These are phyloP conservation scores for Chalciporus piperatus DNA, from an alignment of 768 basidiomycete species.

Conservation along the genomic window DNA sequence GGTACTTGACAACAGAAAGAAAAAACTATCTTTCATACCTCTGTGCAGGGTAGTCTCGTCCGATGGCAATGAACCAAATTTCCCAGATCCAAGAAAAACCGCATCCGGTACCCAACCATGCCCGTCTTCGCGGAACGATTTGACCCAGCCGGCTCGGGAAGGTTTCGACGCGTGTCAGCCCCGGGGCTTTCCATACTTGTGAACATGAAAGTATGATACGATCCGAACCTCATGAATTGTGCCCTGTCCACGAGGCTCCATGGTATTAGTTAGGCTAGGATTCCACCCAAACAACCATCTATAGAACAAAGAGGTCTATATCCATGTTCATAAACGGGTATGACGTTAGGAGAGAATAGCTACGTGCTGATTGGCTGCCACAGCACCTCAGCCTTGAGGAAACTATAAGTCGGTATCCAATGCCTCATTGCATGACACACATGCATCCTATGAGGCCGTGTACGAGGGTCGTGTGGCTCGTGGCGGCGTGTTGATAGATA, in stretches of 20 bases:
- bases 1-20: too few species aligned
- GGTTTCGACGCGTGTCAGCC: too few species aligned
- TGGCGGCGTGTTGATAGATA: not conserved
- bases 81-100: too few species aligned
- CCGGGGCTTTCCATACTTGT: too few species aligned
- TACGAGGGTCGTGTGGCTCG: constrained; percentile 7
- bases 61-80: too few species aligned
- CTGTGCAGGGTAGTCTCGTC: too few species aligned
- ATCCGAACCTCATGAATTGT: not conserved
- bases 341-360: not conserved
- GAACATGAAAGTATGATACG: not conserved
- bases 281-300: too few species aligned
- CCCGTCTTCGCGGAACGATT: too few species aligned
- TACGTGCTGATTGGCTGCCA: not conserved
- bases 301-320: not conserved
- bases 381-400: not conserved
- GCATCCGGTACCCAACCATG: too few species aligned
- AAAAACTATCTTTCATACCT: too few species aligned
- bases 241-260: not conserved
- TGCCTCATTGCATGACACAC: constrained; percentile 6
- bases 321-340: not conserved
- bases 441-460: not conserved
- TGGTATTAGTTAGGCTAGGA: not conserved
- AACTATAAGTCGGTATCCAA: not conserved
- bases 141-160: too few species aligned